Evolutionary conservation across 2,329 filamentous ascomycete species (phyloP), one percentile per base, ranked within the genome.

Genomic region (Whalleya microplaca): DNA sequence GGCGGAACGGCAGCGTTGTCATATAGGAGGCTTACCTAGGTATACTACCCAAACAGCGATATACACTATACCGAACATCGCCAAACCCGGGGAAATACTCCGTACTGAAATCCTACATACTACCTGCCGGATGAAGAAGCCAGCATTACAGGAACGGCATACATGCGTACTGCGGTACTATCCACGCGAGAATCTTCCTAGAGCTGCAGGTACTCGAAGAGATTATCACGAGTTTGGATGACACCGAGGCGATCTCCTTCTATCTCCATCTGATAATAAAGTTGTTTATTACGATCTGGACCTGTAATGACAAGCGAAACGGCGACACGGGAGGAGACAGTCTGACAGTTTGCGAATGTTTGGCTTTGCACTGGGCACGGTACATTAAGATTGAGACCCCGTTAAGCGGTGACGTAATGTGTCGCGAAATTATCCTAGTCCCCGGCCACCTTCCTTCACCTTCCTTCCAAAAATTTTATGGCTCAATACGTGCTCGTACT

Each of bases 401-500:
- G 54, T 59, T 59, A 45, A 47, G 48, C 56, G 66, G 67, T 69
- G 67, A 69, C 67, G 67, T 69, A 69, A 69, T 60, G 62, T 58
- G 58, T 67, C 64, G 62, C 61, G 56, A 60, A 63, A 56, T 57
- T 53, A 46, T 47, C 57, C 54, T 37, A 37, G 32, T 37, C 61
- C 58, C 54, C 46, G 58, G 52, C 61, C 61, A 61, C 58, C 54
- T 51, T 47, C 57, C 46, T 48, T 47, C 47, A 47, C 53, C 51
- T 57, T 58, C 51, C 55, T 60, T 58, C 50, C 44, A 42, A 56
- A 29, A 57, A 55, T 59, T 61, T 61, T 55, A 47, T 61, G 55
- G 50, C 42, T 55, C 20, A n/a, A 55, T 44, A 40, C 42, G 52
- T 50, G 46, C n/a, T 32, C 55, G 32, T 27, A 41, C 41, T 41